Evolutionary conservation across 1,139 yeast genomes (phyloP).

Genomic region (Hansenula sp.): DNA sequence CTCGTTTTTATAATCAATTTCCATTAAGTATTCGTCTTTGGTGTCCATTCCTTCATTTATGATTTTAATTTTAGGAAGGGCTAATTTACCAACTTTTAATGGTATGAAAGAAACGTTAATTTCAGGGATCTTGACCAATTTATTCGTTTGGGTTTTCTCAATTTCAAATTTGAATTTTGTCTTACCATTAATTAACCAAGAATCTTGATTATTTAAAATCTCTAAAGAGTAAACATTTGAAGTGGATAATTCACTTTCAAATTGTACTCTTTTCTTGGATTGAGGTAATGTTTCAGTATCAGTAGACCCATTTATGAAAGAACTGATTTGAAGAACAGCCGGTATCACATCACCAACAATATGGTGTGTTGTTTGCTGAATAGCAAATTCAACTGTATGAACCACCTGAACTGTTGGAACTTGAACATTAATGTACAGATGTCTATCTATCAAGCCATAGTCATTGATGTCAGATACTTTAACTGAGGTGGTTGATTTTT

Average conservation of each 20-base stretch:
- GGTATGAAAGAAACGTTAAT: conserved; percentile 60
- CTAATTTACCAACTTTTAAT: conserved; percentile 65
- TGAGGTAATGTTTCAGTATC: conserved; percentile 4
- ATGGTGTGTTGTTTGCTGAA: conserved; percentile 37
- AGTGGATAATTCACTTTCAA: conserved; percentile 15
- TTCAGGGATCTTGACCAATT: conserved; percentile 11
- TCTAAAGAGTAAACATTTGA: conserved; percentile 32
- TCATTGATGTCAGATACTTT: neutral
- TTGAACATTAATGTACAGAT: conserved; percentile 43
- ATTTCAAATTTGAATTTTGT: conserved; percentile 44
- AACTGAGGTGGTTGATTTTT: neutral
- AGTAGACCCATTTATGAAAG: conserved; percentile 45
- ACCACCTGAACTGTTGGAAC: conserved; percentile 48
- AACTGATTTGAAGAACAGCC: conserved; percentile 38
- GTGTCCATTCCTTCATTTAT: conserved; percentile 27
- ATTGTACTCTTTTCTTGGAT: conserved; percentile 27
- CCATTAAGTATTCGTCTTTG: conserved; percentile 41
- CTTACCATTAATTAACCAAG: conserved; percentile 71
- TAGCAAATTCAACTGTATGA: conserved; percentile 44
- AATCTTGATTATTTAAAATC: conserved; percentile 35
- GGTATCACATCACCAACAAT: conserved; percentile 62
- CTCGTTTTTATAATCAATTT: conserved; percentile 62
- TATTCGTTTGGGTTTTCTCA: conserved; percentile 17
- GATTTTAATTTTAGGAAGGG: conserved; percentile 62
- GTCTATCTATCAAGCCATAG: neutral